Evolutionary conservation across 768 basidiomycete genomes (phyloP).

Genomic region (Podaxis sp.): DNA sequence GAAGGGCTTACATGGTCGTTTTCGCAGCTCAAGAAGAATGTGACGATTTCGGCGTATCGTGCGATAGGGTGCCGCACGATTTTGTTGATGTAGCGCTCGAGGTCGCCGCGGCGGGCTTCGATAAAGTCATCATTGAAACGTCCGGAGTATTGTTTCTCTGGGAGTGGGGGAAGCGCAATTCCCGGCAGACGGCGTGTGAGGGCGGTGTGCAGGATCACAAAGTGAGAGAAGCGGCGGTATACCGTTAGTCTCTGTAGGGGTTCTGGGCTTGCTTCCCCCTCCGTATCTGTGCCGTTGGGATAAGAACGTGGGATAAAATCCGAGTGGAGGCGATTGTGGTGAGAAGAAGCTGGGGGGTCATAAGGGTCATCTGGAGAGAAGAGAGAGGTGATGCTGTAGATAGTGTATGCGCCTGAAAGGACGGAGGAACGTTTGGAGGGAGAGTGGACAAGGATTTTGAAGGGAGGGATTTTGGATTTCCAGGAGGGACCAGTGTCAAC

Average conservation of each 20-base stretch:
- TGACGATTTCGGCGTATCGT: constrained; percentile 75
- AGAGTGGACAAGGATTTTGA: constrained; percentile 75
- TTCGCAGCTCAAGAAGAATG: constrained; percentile 78
- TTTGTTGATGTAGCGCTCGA: constrained; percentile 74
- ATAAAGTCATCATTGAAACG: constrained; percentile 81
- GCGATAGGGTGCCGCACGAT: constrained; percentile 76
- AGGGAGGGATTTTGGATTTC: constrained; percentile 71
- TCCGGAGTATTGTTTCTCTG: constrained; percentile 83
- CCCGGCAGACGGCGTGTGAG: constrained; percentile 70
- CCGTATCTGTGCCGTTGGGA: constrained; percentile 15
- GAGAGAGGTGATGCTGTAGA: constrained; percentile 76
- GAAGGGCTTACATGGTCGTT: constrained; percentile 60
- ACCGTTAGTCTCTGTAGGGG: constrained; percentile 67
- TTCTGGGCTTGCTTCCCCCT: constrained; percentile 22
- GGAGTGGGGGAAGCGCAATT: constrained; percentile 77
- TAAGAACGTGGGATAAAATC: constrained; percentile 21
- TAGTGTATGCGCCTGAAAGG: constrained; percentile 69
- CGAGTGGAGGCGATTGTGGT: constrained; percentile 9
- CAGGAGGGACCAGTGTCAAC: constrained; percentile 72
- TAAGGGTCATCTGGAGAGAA: constrained; percentile 38
- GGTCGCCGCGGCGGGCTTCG: constrained; percentile 76
- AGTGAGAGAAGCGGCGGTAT: constrained; percentile 82
- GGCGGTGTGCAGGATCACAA: constrained; percentile 73
- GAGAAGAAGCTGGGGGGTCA: background rate
- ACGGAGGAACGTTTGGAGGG: constrained; percentile 72